Evolutionary conservation across 441 rosid genomes (phyloP).

Genomic region (Croton laevigatus): DNA sequence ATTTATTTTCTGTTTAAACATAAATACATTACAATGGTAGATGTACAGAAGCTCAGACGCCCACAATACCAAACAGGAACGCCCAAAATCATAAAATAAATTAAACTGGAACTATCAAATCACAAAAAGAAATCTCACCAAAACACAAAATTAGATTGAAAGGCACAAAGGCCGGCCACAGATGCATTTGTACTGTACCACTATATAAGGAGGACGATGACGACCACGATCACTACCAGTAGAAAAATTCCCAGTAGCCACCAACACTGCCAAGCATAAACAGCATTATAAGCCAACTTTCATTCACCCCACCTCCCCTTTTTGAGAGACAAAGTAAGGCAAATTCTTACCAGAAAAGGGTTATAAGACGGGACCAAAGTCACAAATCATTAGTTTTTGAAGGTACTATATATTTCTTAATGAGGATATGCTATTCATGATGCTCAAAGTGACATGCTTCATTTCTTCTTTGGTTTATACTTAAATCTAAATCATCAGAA

Average conservation of each 20-base stretch:
- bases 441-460: background rate
- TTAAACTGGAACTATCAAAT: background rate
- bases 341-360: background rate
- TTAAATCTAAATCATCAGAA: background rate
- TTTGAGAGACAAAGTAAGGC: too few species aligned
- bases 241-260: constrained; percentile 56
- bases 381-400: background rate
- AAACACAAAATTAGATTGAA: constrained; percentile 4
- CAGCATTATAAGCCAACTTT: constrained; percentile 8
- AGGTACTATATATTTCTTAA: background rate
- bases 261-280: constrained; percentile 59
- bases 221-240: constrained; percentile 41
- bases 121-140: constrained; percentile 4
- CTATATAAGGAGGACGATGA: constrained; percentile 49
- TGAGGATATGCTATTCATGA: background rate
- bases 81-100: background rate
- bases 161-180: constrained; percentile 15
- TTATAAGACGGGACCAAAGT: background rate
- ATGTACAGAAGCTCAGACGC: background rate
- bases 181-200: constrained; percentile 8
- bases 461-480: background rate
- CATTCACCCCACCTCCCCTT: background rate
- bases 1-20: background rate
- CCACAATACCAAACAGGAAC: constrained; percentile 1
- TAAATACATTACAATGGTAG: background rate